phyloP scores from a whole-genome alignment of 75 land plant species.

The Isoetes taiwanensis region DNA sequence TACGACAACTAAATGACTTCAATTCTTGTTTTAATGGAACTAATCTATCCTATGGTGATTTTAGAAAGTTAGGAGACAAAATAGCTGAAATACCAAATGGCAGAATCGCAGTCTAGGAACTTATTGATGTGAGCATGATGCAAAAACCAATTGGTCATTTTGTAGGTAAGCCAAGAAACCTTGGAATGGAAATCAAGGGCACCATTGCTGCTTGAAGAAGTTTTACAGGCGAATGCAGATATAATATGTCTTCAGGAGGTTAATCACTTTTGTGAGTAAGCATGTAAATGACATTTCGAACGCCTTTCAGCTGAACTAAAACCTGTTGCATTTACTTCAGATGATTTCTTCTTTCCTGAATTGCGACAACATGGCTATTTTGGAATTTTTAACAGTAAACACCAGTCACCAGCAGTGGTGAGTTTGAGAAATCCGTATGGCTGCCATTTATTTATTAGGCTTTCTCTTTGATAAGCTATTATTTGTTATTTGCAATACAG shows the following conservation, averaged over 20 bases:
- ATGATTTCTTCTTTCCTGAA: slow-evolving; percentile 5
- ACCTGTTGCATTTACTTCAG: no score
- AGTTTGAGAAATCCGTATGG: not conserved
- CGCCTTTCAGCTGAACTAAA: no score
- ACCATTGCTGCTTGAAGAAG: not conserved
- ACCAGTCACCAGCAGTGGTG: not conserved
- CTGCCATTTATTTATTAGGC: not conserved
- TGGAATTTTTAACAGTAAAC: slow-evolving; percentile 6
- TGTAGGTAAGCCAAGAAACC: not conserved
- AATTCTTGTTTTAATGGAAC: no score
- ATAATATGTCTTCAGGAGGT: slow-evolving; percentile 15
- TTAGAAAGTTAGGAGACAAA: no score
- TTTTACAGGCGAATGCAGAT: slow-evolving; percentile 2
- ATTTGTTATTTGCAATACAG: not conserved
- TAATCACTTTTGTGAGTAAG: slow-evolving; percentile 5
- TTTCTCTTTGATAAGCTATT: not conserved
- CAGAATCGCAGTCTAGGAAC: no score
- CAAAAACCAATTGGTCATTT: not conserved
- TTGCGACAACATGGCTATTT: slow-evolving; percentile 12
- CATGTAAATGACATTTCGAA: not conserved
- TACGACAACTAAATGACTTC: no score
- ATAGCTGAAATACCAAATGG: no score
- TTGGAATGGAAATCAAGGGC: slow-evolving; percentile 10
- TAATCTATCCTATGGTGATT: no score
- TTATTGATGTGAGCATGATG: not conserved